Evolutionary conservation across 2,329 filamentous ascomycete species (phyloP).

Genomic region (Trichoderma breve): DNA sequence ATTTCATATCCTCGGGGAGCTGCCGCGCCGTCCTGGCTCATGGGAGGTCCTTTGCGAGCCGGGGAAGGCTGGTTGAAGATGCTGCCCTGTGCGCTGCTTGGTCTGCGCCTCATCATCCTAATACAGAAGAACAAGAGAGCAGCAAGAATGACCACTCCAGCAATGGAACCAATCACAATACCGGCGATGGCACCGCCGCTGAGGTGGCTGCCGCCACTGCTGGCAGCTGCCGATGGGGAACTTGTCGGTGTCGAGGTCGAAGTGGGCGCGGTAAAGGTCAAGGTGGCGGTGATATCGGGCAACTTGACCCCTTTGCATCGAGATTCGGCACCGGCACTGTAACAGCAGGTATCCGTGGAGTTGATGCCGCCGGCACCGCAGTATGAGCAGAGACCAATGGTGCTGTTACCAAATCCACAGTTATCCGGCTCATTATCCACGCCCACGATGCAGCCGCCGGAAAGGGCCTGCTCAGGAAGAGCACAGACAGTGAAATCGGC

Average conservation of each 20-base stretch:
- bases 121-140: slow-evolving; percentile 69
- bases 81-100: slow-evolving; percentile 63
- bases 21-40: slow-evolving; percentile 37
- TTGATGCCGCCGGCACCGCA: slow-evolving; percentile 82
- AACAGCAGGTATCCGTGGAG: slow-evolving; percentile 92
- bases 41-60: slow-evolving; percentile 49
- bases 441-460: slow-evolving; percentile 71
- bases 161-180: slow-evolving; percentile 77
- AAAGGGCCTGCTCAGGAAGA: slow-evolving; percentile 75
- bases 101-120: slow-evolving; percentile 47
- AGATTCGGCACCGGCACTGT: slow-evolving; percentile 70
- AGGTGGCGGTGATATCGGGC: slow-evolving; percentile 69
- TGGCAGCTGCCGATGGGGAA: not conserved
- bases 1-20: slow-evolving; percentile 64
- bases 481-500: slow-evolving; percentile 92
- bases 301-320: slow-evolving; percentile 75
- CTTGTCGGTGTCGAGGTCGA: slow-evolving; percentile 36
- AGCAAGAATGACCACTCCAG: slow-evolving; percentile 67
- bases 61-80: slow-evolving; percentile 90
- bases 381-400: slow-evolving; percentile 78
- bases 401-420: slow-evolving; percentile 76
- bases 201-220: slow-evolving; percentile 44
- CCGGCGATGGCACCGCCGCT: slow-evolving; percentile 89
- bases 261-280: slow-evolving; percentile 55
- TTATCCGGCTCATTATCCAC: slow-evolving; percentile 78